Base-by-base conservation (phyloP, 2,329 filamentous ascomycete species). In the Ceratocystis albifundus region DNA sequence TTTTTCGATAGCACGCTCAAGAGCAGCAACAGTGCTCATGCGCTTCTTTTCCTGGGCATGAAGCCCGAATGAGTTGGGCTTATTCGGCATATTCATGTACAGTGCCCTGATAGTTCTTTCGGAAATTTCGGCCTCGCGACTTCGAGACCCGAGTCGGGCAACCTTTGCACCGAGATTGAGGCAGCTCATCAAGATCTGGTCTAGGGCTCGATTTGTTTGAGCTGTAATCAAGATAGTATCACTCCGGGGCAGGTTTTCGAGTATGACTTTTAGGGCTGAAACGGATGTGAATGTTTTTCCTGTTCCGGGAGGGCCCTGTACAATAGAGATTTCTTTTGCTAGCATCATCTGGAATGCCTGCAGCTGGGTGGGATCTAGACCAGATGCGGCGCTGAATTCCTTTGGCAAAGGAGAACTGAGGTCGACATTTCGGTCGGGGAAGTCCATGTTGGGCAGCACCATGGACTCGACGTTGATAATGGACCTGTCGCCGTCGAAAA, bases 191-290 rank as follows among this genome's bases (percentile, higher is more conserved):
- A 96, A 77, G 0, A 96, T 78, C 72, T 96, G 91, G 70, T 96
- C 91, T 0, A 96, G 77, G 0, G 91, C 91, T 74, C 96, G 90
- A 68, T 96, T 96, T 0, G 91, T 96, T 71, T 96, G 90, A 6
- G 90, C 90, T 0, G 90, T 83, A 2, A 96, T 79, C 22, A 96
- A 80, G 36, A 96, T 85, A 0, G 89, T 89, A 7, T 85, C 81
- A 67, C 87, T 84, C 0, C 75, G 77, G 1, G 72, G 71, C 1
- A 74, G 72, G 65, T 88, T 89, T 1, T 79, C 75, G 0, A 90
- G 77, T 65, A 92, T 77, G 1, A 87, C 78, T 61, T 82, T 84
- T 8, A 96, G 74, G 0, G 88, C 87, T 30, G 85, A 77, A 1
- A 93, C 84, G 0, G 90, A 94, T 0, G 91, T 88, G 69, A 88